phyloP scores from a whole-genome alignment of 1,139 yeast species.

The Wickerhamomyces sp. region DNA sequence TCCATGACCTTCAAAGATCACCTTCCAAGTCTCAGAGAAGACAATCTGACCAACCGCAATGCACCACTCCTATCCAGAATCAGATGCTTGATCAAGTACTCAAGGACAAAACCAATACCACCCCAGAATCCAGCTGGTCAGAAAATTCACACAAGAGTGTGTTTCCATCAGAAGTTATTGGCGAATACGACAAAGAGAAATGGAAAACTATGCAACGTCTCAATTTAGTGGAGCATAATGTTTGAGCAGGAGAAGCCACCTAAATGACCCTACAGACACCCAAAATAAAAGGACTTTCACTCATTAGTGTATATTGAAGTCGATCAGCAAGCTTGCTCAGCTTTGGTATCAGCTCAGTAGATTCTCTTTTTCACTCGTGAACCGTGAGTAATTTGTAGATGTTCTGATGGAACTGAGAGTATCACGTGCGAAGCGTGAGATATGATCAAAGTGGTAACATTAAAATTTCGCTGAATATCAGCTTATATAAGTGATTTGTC shows the following conservation, averaged over 20 bases:
- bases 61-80: not conserved
- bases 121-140: slow-evolving; percentile 34
- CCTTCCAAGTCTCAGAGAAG: slow-evolving; percentile 10
- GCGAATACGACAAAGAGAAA: slow-evolving; percentile 61
- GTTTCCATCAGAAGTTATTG: slow-evolving; percentile 55
- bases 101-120: slow-evolving; percentile 5
- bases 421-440: no score
- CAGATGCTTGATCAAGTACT: not conserved
- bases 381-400: no score
- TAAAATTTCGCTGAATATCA: no score
- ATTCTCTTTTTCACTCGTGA: no score
- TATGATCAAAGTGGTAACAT: no score
- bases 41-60: not conserved
- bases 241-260: not conserved
- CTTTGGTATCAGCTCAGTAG: no score
- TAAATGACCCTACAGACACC: no score
- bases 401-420: no score
- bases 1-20: slow-evolving; percentile 33
- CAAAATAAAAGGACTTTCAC: no score
- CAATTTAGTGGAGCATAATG: slow-evolving; percentile 11
- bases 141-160: slow-evolving; percentile 41
- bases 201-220: slow-evolving; percentile 48
- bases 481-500: no score
- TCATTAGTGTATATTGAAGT: no score
- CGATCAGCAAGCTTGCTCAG: no score